phyloP scores from a whole-genome alignment of 352 stramenopile species.

The Pythium grandisporangium region DNA sequence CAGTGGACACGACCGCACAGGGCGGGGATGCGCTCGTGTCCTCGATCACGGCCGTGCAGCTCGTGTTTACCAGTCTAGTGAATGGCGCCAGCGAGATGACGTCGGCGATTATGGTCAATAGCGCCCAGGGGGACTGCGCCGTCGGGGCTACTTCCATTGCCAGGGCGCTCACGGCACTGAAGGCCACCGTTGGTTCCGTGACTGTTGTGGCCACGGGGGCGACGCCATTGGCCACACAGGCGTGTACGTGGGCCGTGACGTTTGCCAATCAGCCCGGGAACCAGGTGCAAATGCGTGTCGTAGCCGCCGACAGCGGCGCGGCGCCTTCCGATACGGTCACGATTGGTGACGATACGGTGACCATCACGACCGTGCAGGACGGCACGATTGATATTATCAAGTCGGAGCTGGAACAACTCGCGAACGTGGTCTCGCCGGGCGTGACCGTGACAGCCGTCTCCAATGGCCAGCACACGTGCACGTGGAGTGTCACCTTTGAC shows the following conservation, averaged over 20 bases:
- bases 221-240: conserved; percentile 43
- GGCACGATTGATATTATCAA: conserved; percentile 92
- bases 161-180: conserved; percentile 32
- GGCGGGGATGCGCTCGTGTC: conserved; percentile 89
- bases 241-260: conserved; percentile 87
- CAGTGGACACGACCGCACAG: conserved; percentile 80
- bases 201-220: conserved; percentile 31
- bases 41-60: conserved; percentile 69
- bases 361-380: conserved; percentile 57
- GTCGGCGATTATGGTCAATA: conserved; percentile 76
- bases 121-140: conserved; percentile 65
- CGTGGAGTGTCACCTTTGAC: conserved; percentile 92
- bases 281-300: conserved; percentile 59
- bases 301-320: conserved; percentile 19
- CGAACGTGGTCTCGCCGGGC: too few species aligned
- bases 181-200: conserved; percentile 30
- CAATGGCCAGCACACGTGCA: conserved; percentile 65
- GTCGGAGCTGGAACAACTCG: conserved; percentile 88
- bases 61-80: conserved; percentile 79
- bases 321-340: conserved; percentile 25
- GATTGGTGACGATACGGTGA: conserved; percentile 79
- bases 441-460: conserved; percentile 72
- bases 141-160: conserved; percentile 45
- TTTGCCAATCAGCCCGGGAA: conserved; percentile 87
- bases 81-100: conserved; percentile 49